Evolutionary conservation across 345 rosid species (phyloP).

Genomic region (Gossypium raimondii): DNA sequence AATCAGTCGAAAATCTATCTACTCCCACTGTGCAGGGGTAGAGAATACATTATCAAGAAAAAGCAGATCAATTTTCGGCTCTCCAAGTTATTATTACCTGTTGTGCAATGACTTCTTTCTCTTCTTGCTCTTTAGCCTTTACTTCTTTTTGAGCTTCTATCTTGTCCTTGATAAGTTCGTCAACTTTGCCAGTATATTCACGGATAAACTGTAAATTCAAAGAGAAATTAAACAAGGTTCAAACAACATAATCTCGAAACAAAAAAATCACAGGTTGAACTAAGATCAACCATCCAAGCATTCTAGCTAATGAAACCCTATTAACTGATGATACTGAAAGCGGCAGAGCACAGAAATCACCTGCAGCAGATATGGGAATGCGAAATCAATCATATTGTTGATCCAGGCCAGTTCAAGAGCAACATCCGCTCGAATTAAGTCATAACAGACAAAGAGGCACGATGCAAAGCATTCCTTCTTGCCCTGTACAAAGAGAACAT

Average conservation of each 20-base stretch:
- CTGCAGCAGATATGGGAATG: slow-evolving; percentile 84
- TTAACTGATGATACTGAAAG: neutral
- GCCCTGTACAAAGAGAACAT: slow-evolving; percentile 40
- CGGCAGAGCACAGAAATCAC: slow-evolving; percentile 23
- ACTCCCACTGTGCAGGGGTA: neutral
- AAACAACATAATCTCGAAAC: neutral
- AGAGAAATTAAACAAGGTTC: neutral
- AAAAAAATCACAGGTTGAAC: neutral
- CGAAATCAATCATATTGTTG: slow-evolving; percentile 83
- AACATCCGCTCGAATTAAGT: slow-evolving; percentile 72
- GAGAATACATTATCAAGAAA: neutral
- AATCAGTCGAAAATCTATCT: neutral
- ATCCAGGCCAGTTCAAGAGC: slow-evolving; percentile 92
- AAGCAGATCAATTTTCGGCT: neutral
- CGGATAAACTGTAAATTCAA: slow-evolving; percentile 48
- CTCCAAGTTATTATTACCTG: slow-evolving; percentile 34
- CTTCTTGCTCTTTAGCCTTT: slow-evolving; percentile 58
- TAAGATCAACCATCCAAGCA: neutral
- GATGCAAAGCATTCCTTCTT: slow-evolving; percentile 94
- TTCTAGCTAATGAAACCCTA: neutral
- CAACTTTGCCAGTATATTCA: slow-evolving; percentile 63
- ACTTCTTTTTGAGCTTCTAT: slow-evolving; percentile 53
- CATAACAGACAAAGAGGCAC: slow-evolving; percentile 94
- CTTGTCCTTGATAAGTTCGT: slow-evolving; percentile 60
- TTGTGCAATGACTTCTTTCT: slow-evolving; percentile 63